These are phyloP conservation scores for Rugonectria rugulosa DNA, from an alignment of 2,329 filamentous ascomycete genomes.

Conservation along the genomic window DNA sequence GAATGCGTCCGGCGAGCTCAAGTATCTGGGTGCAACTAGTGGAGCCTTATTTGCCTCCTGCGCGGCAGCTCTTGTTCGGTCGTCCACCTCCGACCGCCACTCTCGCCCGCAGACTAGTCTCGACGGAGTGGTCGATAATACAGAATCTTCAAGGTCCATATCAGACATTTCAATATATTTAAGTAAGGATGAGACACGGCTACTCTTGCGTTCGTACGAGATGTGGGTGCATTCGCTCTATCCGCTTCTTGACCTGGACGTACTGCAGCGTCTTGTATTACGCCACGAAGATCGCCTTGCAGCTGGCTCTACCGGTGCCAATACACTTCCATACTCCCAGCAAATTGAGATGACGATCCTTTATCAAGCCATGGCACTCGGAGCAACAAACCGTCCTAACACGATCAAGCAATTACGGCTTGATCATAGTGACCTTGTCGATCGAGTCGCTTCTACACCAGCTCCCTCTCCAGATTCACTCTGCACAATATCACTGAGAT, in stretches of 20 bases:
- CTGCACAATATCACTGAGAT: not conserved
- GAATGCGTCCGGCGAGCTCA: conserved; percentile 12
- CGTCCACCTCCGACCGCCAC: not conserved
- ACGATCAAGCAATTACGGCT: not conserved
- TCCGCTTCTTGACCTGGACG: not conserved
- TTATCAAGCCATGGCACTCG: conserved; percentile 4
- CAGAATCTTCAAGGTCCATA: no score
- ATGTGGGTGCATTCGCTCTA: conserved; percentile 5
- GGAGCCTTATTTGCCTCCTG: conserved; percentile 6
- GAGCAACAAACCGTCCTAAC: conserved; percentile 1
- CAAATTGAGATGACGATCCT: not conserved
- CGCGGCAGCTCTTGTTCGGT: conserved; percentile 2
- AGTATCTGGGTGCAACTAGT: conserved; percentile 9
- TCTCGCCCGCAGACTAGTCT: no score
- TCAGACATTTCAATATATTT: no score
- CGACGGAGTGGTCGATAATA: not conserved
- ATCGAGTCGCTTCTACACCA: no score
- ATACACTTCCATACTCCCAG: not conserved
- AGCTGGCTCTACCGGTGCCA: not conserved
- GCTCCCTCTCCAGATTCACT: no score
- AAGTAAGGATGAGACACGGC: not conserved
- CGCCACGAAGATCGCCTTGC: no score
- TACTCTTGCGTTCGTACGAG: not conserved
- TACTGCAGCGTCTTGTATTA: no score
- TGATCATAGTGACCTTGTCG: not conserved